Evolutionary conservation across 1,284 basidiomycete genomes (phyloP), one percentile per base, ranked within the genome.

Genomic region (Afroboletus lepidellus): DNA sequence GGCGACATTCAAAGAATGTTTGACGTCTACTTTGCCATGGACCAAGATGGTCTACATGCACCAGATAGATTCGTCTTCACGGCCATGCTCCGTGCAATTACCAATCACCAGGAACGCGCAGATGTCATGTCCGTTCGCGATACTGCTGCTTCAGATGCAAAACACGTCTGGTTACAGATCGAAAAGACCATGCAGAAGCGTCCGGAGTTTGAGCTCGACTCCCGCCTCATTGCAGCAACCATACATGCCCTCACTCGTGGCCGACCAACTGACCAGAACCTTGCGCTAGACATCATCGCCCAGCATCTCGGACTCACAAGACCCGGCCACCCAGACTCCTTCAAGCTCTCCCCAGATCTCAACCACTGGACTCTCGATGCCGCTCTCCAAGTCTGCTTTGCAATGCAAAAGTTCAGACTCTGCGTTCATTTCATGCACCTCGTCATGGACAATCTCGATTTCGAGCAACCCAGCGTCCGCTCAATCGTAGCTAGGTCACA

Each of bases 11-110:
- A 86, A 57, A 77, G 78, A 55, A 77, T 88, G 20, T 87, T 88
- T 55, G 87, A 90, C 57, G 79, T 89, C 45, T 90, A 83, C 68
- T 81, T 87, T 60, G 73, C 74, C 16, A 69, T 90, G 63, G 80
- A 83, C 49, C 60, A 75, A 12, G 74, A 79, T 5, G 86, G 85
- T 6, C 78, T 77, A 8, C 63, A 82, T 11, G 72, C 80, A 1
- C 79, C 87, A 3, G 72, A 84, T 57, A 72, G 72, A 42, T 72
- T 76, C 55, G 72, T 85, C 15, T 90, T 79, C 63, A 78, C 83
- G 5, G 75, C 79, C 50, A 78, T 90, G 70, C 79, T 91, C 60
- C 70, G 73, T 33, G 78, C 78, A 8, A 72, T 88, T 5, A 39
- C 69, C 64, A 37, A 61, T 53, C 67, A 64, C 46, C 62, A 52